Evolutionary conservation across 108 stramenopile genomes (phyloP).

Genomic region (Conticribra weissflogii): DNA sequence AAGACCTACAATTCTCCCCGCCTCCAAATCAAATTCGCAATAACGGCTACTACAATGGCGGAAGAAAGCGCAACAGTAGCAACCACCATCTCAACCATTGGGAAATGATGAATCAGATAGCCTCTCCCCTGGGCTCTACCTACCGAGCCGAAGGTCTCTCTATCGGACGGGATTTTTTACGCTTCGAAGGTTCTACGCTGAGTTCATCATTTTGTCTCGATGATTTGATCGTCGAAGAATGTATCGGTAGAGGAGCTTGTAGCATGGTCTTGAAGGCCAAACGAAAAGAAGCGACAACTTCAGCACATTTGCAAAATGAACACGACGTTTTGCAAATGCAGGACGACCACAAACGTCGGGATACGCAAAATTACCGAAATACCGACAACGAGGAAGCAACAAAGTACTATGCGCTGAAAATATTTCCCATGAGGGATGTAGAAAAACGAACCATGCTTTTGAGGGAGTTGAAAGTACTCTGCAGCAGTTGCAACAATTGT

Average conservation of each 20-base stretch:
- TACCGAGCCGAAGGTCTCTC: constrained; percentile 77
- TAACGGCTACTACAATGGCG: constrained; percentile 2
- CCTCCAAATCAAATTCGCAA: neutral
- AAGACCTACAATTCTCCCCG: neutral
- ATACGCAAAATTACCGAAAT: too few relatives aligned
- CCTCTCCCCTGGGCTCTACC: constrained; percentile 49
- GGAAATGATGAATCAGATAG: constrained; percentile 3
- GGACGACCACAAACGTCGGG: too few relatives aligned
- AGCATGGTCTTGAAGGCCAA: constrained; percentile 61
- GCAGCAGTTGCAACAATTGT: constrained; percentile 39
- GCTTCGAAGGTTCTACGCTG: constrained; percentile 66
- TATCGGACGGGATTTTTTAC: constrained; percentile 78
- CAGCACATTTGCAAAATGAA: too few relatives aligned
- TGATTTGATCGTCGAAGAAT: constrained; percentile 37
- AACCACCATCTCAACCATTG: neutral
- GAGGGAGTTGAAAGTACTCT: constrained; percentile 69
- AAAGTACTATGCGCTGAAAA: constrained; percentile 53
- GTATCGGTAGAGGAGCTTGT: constrained; percentile 72
- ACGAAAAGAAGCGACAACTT: constrained; percentile 23
- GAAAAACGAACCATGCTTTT: constrained; percentile 62
- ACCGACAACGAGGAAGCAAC: constrained; percentile 32
- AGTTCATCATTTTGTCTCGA: constrained; percentile 32
- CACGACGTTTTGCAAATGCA: too few relatives aligned
- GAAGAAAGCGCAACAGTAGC: neutral
- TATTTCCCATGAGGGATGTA: constrained; percentile 31